Conservation (phyloP, 139 green algal species). For the Chlamydomonas urium region DNA sequence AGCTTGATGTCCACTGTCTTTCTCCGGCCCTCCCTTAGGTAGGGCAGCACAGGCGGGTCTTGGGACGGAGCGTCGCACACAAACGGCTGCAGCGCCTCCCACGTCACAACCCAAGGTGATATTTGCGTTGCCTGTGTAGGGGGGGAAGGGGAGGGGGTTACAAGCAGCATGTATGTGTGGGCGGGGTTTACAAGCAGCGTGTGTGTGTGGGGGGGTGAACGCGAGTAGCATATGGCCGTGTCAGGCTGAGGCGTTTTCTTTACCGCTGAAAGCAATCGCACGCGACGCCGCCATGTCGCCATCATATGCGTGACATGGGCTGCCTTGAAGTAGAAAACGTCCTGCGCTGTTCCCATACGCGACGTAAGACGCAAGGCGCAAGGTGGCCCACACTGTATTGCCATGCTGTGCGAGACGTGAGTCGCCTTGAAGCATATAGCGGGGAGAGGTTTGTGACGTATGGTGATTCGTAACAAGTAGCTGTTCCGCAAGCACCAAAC, state of each 20-base stretch:
- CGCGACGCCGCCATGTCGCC: background rate
- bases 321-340: no score
- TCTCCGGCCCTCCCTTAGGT: slow-evolving; percentile 45
- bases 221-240: background rate
- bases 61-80: slow-evolving; percentile 49
- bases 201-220: background rate
- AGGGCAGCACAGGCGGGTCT: slow-evolving; percentile 62
- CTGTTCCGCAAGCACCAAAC: background rate
- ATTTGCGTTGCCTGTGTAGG: slow-evolving; percentile 60
- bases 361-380: background rate
- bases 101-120: slow-evolving; percentile 87
- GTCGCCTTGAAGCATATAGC: background rate
- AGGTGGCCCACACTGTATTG: background rate
- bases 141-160: background rate
- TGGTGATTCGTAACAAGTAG: no score
- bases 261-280: background rate
- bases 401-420: background rate
- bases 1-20: slow-evolving; percentile 70
- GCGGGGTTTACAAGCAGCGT: background rate
- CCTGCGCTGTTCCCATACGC: background rate
- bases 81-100: slow-evolving; percentile 86
- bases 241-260: background rate
- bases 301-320: background rate
- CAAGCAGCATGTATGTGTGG: background rate
- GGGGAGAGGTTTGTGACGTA: no score